phyloP scores from a whole-genome alignment of 1,284 basidiomycete species.

The Meira miltonrushii region DNA sequence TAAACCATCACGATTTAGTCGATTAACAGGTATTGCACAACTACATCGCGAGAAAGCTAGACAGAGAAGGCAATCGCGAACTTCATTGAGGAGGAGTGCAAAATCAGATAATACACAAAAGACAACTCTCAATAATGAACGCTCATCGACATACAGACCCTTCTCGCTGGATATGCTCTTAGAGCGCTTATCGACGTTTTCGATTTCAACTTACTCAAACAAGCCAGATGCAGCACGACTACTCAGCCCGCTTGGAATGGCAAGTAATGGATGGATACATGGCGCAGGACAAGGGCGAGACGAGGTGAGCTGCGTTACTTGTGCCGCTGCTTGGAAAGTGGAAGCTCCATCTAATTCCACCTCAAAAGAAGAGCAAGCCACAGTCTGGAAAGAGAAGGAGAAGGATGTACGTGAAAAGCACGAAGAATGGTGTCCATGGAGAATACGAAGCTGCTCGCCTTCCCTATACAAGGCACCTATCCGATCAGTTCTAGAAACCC shows the following conservation, averaged over 20 bases:
- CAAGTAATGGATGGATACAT: neutral
- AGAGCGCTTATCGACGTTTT: constrained; percentile 1
- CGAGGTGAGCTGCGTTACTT: neutral
- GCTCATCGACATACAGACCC: neutral
- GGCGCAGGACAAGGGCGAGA: neutral
- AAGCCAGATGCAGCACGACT: neutral
- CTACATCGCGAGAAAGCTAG: neutral
- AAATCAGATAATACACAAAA: neutral
- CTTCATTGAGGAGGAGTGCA: neutral
- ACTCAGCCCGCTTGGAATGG: neutral
- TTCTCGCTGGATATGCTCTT: neutral
- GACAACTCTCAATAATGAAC: neutral
- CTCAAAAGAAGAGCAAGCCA: neutral
- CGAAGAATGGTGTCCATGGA: neutral
- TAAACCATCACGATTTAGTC: neutral
- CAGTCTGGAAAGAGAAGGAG: neutral
- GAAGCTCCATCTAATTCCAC: neutral
- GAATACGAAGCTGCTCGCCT: neutral
- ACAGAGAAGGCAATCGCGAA: neutral
- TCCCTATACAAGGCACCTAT: neutral
- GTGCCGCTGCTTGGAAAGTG: neutral
- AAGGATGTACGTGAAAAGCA: neutral
- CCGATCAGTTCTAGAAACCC: neutral
- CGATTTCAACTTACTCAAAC: neutral
- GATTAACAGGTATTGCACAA: neutral